These are phyloP conservation scores for Euphrasia arctica DNA, from an alignment of 305 asterid species.

Conservation along the genomic window DNA sequence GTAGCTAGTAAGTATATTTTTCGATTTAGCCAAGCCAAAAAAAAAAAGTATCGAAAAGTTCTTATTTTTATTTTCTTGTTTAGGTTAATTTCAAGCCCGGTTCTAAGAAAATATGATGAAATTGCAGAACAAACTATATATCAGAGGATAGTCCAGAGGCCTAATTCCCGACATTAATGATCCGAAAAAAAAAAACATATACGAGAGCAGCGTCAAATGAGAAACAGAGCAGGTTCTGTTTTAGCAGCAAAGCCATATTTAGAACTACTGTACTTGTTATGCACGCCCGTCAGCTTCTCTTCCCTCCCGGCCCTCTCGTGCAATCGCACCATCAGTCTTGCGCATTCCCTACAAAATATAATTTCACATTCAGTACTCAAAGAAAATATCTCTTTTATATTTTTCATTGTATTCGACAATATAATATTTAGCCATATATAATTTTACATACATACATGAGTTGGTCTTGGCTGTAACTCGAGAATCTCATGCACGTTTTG, in stretches of 20 bases:
- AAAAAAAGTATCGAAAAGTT: too few relatives aligned
- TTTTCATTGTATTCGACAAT: background rate
- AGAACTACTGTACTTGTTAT: conserved; percentile 58
- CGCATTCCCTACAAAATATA: conserved; percentile 58
- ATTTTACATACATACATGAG: conserved; percentile 37
- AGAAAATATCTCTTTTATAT: background rate
- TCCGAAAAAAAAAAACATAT: too few relatives aligned
- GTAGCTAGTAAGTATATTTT: too few relatives aligned
- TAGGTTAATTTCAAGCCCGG: too few relatives aligned
- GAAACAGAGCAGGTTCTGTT: conserved; percentile 52
- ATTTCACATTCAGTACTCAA: background rate
- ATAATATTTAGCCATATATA: background rate
- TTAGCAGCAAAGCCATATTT: conserved; percentile 64
- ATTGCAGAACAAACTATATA: too few relatives aligned
- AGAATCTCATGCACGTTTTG: conserved; percentile 48
- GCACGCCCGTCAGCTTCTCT: conserved; percentile 62
- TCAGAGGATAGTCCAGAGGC: too few relatives aligned
- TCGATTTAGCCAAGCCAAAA: too few relatives aligned
- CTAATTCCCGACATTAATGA: too few relatives aligned
- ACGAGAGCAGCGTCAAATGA: conserved; percentile 9
- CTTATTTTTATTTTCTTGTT: too few relatives aligned
- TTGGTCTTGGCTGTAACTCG: conserved; percentile 45
- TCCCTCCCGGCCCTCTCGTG: conserved; percentile 57
- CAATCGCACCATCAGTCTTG: conserved; percentile 58
- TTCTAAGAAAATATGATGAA: too few relatives aligned